Evolutionary conservation across 352 stramenopile genomes (phyloP).

Genomic region (Bremia lactucae): DNA sequence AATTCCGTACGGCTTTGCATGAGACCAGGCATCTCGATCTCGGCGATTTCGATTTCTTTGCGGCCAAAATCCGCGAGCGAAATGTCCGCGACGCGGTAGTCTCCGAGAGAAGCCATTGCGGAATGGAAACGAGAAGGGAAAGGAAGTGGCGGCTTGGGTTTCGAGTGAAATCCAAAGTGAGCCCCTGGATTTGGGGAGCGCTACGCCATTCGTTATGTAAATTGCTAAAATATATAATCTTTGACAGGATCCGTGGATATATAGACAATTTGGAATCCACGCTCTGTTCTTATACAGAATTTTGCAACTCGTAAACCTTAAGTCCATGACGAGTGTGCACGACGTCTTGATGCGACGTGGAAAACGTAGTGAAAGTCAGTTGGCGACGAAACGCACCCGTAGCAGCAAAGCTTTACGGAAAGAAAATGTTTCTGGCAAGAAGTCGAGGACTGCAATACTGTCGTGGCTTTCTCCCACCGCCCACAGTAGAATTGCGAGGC

Average conservation of each 20-base stretch:
- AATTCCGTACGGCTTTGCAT: conserved; percentile 94
- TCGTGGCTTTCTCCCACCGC: conserved; percentile 8
- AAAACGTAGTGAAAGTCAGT: conserved; percentile 4
- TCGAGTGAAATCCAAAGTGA: conserved; percentile 20
- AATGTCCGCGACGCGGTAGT: conserved; percentile 92
- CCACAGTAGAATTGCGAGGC: conserved; percentile 9
- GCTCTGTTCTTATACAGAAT: not conserved
- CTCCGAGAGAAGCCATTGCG: conserved; percentile 52
- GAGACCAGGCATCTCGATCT: conserved; percentile 98
- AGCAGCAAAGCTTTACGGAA: not conserved
- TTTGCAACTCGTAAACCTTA: conserved; percentile 1
- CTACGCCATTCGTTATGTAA: conserved; percentile 15
- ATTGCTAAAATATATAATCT: not conserved
- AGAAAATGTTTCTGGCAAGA: conserved; percentile 2
- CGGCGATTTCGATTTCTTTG: conserved; percentile 97
- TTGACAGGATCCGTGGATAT: too few species aligned
- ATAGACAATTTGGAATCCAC: too few species aligned
- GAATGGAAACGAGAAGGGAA: not conserved
- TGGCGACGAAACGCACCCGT: conserved; percentile 29
- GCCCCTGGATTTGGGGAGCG: conserved; percentile 1
- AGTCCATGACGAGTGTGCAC: conserved; percentile 21
- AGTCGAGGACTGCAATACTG: conserved; percentile 4
- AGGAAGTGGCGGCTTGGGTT: conserved; percentile 2
- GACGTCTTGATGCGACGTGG: conserved; percentile 34
- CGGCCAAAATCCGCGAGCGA: conserved; percentile 96